These are phyloP conservation scores for Pseudopithomyces maydicus DNA, from an alignment of 2,329 filamentous ascomycete species.

Conservation along the genomic window DNA sequence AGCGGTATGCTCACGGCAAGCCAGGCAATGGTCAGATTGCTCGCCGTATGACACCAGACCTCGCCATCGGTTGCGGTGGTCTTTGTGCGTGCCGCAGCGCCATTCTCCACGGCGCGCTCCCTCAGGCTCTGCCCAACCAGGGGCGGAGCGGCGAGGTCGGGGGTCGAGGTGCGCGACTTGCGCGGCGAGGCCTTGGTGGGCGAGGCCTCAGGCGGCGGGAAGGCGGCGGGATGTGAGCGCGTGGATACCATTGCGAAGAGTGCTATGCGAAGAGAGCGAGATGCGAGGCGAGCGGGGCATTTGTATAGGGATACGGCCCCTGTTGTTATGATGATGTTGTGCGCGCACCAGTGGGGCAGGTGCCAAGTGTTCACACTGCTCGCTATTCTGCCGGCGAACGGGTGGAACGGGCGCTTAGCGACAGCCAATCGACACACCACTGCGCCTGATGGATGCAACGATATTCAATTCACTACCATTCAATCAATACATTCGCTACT, in stretches of 20 bases:
- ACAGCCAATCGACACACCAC: not conserved
- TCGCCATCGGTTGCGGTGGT: not conserved
- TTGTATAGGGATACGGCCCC: not conserved
- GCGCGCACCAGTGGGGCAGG: no score
- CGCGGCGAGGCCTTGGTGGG: constrained; percentile 38
- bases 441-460: no score
- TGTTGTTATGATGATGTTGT: not conserved
- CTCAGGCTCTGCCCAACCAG: not conserved
- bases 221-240: constrained; percentile 43
- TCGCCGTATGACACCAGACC: constrained; percentile 64
- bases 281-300: not conserved
- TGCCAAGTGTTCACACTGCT: no score
- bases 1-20: constrained; percentile 75
- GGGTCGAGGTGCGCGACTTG: constrained; percentile 39
- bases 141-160: not conserved
- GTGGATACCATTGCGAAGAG: constrained; percentile 44
- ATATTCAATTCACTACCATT: no score
- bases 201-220: constrained; percentile 41
- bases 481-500: no score
- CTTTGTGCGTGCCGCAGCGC: no score
- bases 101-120: not conserved
- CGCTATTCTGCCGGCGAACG: constrained; percentile 13
- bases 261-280: not conserved
- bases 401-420: not conserved
- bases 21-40: constrained; percentile 69